These are phyloP conservation scores for Rhododendron molle DNA, from an alignment of 148 eudicot species.

Conservation along the genomic window DNA sequence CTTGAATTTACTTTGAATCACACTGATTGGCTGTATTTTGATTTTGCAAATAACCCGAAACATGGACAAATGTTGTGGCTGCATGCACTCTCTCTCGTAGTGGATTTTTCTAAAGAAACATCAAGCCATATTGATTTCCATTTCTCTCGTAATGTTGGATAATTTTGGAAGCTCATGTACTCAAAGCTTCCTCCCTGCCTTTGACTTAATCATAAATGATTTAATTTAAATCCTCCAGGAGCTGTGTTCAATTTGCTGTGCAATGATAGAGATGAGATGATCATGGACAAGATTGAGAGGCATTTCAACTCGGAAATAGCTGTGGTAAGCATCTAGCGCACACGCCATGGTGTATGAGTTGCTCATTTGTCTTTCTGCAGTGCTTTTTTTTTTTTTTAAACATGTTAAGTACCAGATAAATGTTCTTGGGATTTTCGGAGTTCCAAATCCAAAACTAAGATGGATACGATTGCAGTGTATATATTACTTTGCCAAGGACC, in stretches of 20 bases:
- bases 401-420: not conserved
- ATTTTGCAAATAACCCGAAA: not conserved
- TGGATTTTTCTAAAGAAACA: not conserved
- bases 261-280: slow-evolving; percentile 40
- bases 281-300: slow-evolving; percentile 73
- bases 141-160: not conserved
- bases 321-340: slow-evolving; percentile 54
- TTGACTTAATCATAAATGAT: not conserved
- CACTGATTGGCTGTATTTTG: not conserved
- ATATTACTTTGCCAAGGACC: not conserved
- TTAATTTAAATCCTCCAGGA: slow-evolving; percentile 45
- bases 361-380: not conserved
- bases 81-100: not conserved
- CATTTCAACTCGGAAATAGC: slow-evolving; percentile 46
- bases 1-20: not conserved
- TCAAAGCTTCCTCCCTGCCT: not conserved
- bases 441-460: not conserved
- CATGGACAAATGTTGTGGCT: not conserved
- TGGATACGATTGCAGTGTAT: not conserved
- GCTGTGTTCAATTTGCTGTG: slow-evolving; percentile 78
- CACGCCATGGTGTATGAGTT: not conserved
- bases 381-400: no score
- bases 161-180: not conserved
- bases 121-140: not conserved
- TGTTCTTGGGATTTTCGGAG: not conserved